These are phyloP conservation scores for Aspergillus ellipticus DNA, from an alignment of 495 filamentous ascomycete genomes.

Conservation along the genomic window DNA sequence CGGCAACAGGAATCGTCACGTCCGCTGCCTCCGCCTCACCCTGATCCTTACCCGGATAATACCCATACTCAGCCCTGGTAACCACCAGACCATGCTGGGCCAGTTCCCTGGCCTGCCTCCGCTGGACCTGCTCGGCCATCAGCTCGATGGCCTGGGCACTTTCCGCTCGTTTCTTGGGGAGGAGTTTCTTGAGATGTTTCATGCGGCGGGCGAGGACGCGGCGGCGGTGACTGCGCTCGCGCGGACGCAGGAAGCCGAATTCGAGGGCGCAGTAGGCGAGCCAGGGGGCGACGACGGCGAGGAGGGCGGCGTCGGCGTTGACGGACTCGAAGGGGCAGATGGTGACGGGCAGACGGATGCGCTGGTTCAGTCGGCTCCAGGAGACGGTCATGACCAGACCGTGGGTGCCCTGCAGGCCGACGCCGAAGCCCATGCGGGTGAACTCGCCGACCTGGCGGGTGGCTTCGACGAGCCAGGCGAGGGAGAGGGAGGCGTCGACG, in stretches of 20 bases:
- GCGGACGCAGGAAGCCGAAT: slow-evolving; percentile 42
- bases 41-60: slow-evolving; percentile 30
- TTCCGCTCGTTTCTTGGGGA: slow-evolving; percentile 42
- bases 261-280: slow-evolving; percentile 48
- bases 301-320: slow-evolving; percentile 32
- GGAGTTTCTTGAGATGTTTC: slow-evolving; percentile 36
- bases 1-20: slow-evolving; percentile 48
- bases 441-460: slow-evolving; percentile 36
- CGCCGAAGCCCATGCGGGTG: slow-evolving; percentile 37
- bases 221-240: slow-evolving; percentile 33
- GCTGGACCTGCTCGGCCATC: slow-evolving; percentile 48
- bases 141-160: slow-evolving; percentile 51
- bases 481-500: slow-evolving; percentile 20
- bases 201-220: slow-evolving; percentile 34
- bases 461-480: slow-evolving; percentile 37
- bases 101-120: slow-evolving; percentile 41
- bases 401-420: slow-evolving; percentile 28
- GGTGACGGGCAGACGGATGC: slow-evolving; percentile 36
- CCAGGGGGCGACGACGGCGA: slow-evolving; percentile 47
- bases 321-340: slow-evolving; percentile 35
- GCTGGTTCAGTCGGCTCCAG: slow-evolving; percentile 43
- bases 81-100: slow-evolving; percentile 37
- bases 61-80: slow-evolving; percentile 41
- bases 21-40: slow-evolving; percentile 30
- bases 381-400: slow-evolving; percentile 39